Base-by-base conservation (phyloP, 2,329 filamentous ascomycete genomes). In the Fusarium chaquense region DNA sequence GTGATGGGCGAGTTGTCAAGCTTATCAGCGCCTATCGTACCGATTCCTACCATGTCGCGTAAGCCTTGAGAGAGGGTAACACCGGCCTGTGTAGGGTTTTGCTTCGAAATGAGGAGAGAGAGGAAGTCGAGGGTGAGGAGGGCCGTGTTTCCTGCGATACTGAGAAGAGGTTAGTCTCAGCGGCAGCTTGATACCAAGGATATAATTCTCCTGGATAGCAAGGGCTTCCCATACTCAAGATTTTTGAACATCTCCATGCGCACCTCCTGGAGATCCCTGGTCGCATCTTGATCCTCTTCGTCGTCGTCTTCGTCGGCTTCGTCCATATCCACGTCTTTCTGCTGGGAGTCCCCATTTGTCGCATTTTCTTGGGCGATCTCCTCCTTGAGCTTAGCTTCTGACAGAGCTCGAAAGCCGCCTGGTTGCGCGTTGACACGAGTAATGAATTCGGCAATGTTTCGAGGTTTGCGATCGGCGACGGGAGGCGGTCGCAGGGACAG, bases 21-120 rank as follows among this genome's bases (percentile, higher is more conserved):
- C 69, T 87, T 86, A 52, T 92, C 90, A 5, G 87, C 85, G 20
- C 90, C 92, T 38, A 97, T 81, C 2, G 92, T 93, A 13, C 93
- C 93, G 36, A 91, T 87, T 15, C 93, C 91, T 12, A 93, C 88
- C 65, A 87, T 83, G 12, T 92, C 86, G 74, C 92, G 92, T 22
- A 97, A 83, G 22, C 83, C 84, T 16, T 88, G 85, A 1, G 92
- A 93, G 66, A 97, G 86, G 6, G 93, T 93, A 47, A 84, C 79
- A 71, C 89, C 85, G 7, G 91, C 92, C 69, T 90, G 88, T 11
- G 86, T 87, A 1, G 93, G 91, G n/a, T 84, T 84, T 76, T 96
- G 88, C 77, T 94, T 94, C n/a, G 93, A 93, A 18, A 96, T 84
- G 2, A 97, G 84, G 9, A 97, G 86, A 32, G 94, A 97, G 58